Evolutionary conservation across 2,329 filamentous ascomycete species (phyloP).

Genomic region (Verticillium dahliae): DNA sequence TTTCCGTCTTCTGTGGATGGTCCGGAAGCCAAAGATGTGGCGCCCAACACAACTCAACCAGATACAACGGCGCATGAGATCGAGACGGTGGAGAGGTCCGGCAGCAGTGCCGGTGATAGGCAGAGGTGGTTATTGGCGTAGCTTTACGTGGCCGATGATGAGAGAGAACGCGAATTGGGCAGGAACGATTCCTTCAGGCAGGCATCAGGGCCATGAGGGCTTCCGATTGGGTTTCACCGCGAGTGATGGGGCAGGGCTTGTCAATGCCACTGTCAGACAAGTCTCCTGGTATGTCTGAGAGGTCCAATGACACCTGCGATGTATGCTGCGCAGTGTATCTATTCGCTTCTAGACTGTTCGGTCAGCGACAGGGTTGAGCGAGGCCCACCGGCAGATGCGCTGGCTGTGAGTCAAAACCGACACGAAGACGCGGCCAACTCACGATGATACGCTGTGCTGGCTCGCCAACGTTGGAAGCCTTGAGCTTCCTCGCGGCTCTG

Average conservation of each 20-base stretch:
- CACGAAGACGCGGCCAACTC: background rate
- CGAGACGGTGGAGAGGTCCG: background rate
- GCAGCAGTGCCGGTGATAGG: background rate
- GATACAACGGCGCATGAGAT: background rate
- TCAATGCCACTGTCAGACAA: background rate
- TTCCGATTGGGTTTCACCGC: slow-evolving; percentile 2
- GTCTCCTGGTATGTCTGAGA: background rate
- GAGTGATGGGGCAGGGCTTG: background rate
- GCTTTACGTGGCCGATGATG: background rate
- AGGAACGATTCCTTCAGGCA: background rate
- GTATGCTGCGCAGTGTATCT: background rate
- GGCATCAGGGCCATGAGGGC: background rate
- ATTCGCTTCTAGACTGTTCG: background rate
- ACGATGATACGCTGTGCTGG: background rate
- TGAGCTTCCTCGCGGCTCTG: background rate
- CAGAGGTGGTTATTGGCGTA: background rate
- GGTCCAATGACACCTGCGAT: background rate
- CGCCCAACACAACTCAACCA: background rate
- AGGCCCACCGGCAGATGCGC: background rate
- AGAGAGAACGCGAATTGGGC: slow-evolving; percentile 1
- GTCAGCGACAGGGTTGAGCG: background rate
- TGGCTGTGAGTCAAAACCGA: background rate
- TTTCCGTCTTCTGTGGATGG: background rate
- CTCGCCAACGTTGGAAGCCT: background rate
- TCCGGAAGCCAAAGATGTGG: background rate